Conservation (phyloP, 305 asterid species). For the Solanum hybrid region DNA sequence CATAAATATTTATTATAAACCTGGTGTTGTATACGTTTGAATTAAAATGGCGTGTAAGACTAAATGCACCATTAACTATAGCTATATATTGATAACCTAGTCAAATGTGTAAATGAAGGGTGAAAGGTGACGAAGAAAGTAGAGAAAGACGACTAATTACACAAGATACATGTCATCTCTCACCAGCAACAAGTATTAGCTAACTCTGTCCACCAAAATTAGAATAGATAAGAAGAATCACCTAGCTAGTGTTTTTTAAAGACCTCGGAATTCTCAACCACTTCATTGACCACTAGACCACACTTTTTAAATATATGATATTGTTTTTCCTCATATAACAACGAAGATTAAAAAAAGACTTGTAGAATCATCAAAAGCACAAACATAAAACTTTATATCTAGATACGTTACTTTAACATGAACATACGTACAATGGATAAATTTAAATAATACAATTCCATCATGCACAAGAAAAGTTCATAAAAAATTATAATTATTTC, state of each 20-base stretch:
- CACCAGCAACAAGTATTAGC: neutral
- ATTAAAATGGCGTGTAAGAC: neutral
- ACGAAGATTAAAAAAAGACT: neutral
- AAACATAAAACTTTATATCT: neutral
- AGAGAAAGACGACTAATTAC: neutral
- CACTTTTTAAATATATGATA: neutral
- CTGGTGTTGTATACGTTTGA: neutral
- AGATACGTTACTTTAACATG: neutral
- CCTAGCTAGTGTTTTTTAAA: neutral
- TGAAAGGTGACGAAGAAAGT: neutral
- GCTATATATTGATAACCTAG: neutral
- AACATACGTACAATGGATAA: neutral
- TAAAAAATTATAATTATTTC: neutral
- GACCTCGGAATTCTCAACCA: neutral
- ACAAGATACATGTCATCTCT: neutral
- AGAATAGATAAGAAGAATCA: too few species aligned
- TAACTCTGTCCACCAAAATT: neutral
- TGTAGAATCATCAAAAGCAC: neutral
- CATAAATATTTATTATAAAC: neutral
- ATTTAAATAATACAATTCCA: neutral
- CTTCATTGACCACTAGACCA: too few species aligned
- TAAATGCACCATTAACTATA: neutral
- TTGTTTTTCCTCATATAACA: slow-evolving; percentile 1
- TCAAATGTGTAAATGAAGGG: neutral
- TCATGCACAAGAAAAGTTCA: slow-evolving; percentile 18